Base-by-base conservation (phyloP, 345 rosid species). In the Draba incana region DNA sequence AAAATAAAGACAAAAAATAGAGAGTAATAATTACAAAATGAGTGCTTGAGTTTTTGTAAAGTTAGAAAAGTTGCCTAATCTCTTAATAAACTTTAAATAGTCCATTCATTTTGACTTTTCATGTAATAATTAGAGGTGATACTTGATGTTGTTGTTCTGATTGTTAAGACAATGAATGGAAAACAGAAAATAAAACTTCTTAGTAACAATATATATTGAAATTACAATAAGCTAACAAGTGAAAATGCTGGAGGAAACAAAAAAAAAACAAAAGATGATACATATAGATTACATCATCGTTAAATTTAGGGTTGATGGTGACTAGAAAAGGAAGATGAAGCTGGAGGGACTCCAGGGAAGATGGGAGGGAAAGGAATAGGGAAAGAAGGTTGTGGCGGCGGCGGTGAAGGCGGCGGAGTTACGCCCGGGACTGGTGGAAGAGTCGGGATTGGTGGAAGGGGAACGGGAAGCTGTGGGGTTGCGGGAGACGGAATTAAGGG, bases 261-360 rank as follows among this genome's bases (percentile, higher is more conserved):
- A 8, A 4, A 38, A 8, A 60, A 28, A 45, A 53, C 48, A 39
- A 30, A 64, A 33, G 69, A 68, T 30, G 64, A 68, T 54, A 75
- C 15, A 60, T 68, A 47, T 24, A 60, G 12, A 54, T 15, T 44
- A 53, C 68, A 68, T 46, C 53, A 63, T 23, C 3, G 44, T 11
- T 33, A 25, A 48, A 28, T 8, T 50, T 62, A 55, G 45, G 78
- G 70, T 15, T 69, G 53, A 48, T 75, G 58, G 64, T 66, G 73
- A 43, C 8, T 14, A 24, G 79, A 57, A 25, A 65, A 65, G 62
- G 82, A 54, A 57, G 83, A 25, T 27, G 81, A 43, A 48, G 83
- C 79, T 8, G 85, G 82, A 4, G 88, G 86, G 60, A 51, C 8
- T 31, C 82, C 83, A 2, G 80, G 81, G 66, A 78, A 0, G 55